phyloP scores from a whole-genome alignment of 768 basidiomycete genomes.

The Amanita pseudoporphyria region DNA sequence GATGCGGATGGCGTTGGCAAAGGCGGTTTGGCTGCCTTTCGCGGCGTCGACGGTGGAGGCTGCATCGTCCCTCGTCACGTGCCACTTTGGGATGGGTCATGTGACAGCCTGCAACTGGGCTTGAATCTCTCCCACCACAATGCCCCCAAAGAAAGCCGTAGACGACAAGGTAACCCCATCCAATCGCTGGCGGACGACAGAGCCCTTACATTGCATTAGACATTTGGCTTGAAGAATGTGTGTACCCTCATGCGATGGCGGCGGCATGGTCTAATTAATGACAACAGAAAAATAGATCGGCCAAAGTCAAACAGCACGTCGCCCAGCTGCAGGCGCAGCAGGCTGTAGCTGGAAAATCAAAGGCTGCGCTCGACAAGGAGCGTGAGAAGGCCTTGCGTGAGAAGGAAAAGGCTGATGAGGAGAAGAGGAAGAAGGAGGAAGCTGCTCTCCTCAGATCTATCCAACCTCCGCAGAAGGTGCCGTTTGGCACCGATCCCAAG shows the following conservation, averaged over 20 bases:
- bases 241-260: too few relatives aligned
- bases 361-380: constrained; percentile 73
- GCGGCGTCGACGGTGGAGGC: too few relatives aligned
- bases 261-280: too few relatives aligned
- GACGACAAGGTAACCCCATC: constrained; percentile 59
- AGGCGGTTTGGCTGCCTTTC: neutral
- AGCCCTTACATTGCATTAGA: constrained; percentile 32
- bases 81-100: too few relatives aligned
- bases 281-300: constrained; percentile 83
- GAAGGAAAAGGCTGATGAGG: constrained; percentile 70
- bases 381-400: constrained; percentile 71
- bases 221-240: constrained; percentile 86
- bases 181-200: constrained; percentile 17
- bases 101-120: too few relatives aligned
- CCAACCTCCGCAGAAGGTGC: constrained; percentile 68
- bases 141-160: constrained; percentile 85
- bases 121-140: too few relatives aligned
- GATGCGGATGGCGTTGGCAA: neutral
- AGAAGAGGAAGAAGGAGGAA: constrained; percentile 78
- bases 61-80: too few relatives aligned
- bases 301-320: constrained; percentile 85
- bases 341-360: constrained; percentile 68
- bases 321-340: constrained; percentile 73
- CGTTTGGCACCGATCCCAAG: constrained; percentile 96
- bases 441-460: constrained; percentile 75